Conservation (phyloP, 129 eudicot genomes). For the Artemisia annua region DNA sequence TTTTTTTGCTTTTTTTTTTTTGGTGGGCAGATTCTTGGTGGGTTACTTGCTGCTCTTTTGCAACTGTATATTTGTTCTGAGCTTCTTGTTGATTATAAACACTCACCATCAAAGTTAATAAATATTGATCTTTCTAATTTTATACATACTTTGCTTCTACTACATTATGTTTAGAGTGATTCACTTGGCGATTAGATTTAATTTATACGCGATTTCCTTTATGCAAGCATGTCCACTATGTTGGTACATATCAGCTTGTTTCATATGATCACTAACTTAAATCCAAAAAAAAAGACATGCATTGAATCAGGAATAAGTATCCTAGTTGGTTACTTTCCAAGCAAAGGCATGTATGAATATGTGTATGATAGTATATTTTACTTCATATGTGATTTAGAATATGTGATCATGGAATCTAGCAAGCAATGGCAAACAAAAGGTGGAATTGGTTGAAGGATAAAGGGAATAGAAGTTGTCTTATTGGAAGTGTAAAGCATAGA, state of each 20-base stretch:
- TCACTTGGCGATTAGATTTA: not conserved
- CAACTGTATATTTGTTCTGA: conserved; percentile 43
- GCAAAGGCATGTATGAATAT: not conserved
- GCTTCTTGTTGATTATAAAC: conserved; percentile 40
- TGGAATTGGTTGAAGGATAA: not conserved
- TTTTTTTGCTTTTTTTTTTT: no score
- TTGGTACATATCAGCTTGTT: no score
- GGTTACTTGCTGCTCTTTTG: conserved; percentile 41
- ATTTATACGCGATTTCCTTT: not conserved
- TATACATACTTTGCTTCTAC: not conserved
- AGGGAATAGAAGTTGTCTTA: conserved; percentile 11
- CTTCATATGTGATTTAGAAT: not conserved
- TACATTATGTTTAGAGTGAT: not conserved
- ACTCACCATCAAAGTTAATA: conserved; percentile 38
- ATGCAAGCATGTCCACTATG: no score
- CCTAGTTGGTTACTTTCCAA: not conserved
- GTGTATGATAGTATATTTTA: not conserved
- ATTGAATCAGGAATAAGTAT: not conserved
- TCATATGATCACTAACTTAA: no score
- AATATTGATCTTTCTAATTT: conserved; percentile 12
- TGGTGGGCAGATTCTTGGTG: conserved; percentile 35
- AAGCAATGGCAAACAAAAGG: conserved; percentile 5
- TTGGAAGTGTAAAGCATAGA: conserved; percentile 3
- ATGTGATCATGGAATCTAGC: conserved; percentile 1
- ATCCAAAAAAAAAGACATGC: no score